Conservation (phyloP, 208 protist species). For the Leishmania gerbilli region DNA sequence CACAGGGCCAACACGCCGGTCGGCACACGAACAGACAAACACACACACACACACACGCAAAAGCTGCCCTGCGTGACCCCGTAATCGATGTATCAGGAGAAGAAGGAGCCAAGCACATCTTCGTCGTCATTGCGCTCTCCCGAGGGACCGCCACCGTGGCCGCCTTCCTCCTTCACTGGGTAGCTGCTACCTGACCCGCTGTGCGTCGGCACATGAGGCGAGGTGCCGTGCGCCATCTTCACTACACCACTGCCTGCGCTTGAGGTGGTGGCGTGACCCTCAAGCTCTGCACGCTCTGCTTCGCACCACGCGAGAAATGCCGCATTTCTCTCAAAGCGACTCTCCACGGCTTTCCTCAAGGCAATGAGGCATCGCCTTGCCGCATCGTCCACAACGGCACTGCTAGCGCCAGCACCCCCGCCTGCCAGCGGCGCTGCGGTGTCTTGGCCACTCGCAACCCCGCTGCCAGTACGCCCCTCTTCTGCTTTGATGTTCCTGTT, state of each 20-base stretch:
- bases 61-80: not conserved
- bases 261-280: conserved; percentile 21
- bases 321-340: conserved; percentile 41
- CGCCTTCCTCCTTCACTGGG: conserved; percentile 39
- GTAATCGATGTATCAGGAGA: conserved; percentile 4
- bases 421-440: conserved; percentile 3
- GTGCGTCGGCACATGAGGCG: conserved; percentile 3
- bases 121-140: conserved; percentile 25
- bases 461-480: conserved; percentile 12
- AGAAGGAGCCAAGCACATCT: conserved; percentile 39
- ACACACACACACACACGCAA: not conserved
- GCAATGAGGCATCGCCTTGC: conserved; percentile 35
- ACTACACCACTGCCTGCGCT: conserved; percentile 7
- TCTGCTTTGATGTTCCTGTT: conserved; percentile 28
- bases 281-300: conserved; percentile 48
- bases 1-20: not conserved
- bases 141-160: not conserved
- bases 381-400: conserved; percentile 27
- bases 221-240: conserved; percentile 21
- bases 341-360: conserved; percentile 49
- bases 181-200: not conserved
- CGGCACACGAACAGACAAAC: not conserved
- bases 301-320: conserved; percentile 66
- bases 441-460: conserved; percentile 8
- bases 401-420: conserved; percentile 13